Evolutionary conservation across 192 early-diverging fungal genomes (phyloP).

Genomic region (Coemansia sp.): DNA sequence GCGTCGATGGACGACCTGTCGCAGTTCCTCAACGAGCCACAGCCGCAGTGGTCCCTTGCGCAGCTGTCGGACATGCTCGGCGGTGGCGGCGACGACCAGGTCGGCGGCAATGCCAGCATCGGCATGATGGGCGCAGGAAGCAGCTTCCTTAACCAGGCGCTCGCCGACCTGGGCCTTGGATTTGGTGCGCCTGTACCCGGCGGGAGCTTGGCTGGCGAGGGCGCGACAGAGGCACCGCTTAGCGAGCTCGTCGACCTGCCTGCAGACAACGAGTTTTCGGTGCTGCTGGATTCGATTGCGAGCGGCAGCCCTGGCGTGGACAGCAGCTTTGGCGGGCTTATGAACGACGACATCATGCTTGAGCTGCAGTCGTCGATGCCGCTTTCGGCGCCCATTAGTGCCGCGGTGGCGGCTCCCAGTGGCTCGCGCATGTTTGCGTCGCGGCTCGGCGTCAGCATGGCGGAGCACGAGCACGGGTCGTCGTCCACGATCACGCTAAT

Average conservation of each 20-base stretch:
- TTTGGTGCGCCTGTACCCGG: not conserved
- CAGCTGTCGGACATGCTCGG: conserved; percentile 42
- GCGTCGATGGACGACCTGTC: conserved; percentile 27
- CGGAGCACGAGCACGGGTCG: conserved; percentile 24
- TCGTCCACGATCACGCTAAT: conserved; percentile 49
- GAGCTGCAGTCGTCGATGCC: conserved; percentile 10
- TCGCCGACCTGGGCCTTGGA: conserved; percentile 37
- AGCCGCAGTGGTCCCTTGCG: conserved; percentile 43
- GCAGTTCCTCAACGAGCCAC: conserved; percentile 15
- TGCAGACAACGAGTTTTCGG: conserved; percentile 40
- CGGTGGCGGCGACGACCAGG: not conserved
- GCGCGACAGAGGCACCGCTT: conserved; percentile 7
- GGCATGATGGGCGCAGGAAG: conserved; percentile 21
- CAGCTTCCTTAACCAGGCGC: conserved; percentile 28
- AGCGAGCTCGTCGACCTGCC: conserved; percentile 32
- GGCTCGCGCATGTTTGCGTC: conserved; percentile 11
- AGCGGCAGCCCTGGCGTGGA: conserved; percentile 16
- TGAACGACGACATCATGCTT: conserved; percentile 22
- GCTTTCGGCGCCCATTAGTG: conserved; percentile 13
- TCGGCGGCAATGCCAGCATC: not conserved
- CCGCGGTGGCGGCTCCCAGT: not conserved
- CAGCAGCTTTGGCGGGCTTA: conserved; percentile 10
- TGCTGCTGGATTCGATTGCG: conserved; percentile 47
- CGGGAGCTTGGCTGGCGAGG: not conserved
- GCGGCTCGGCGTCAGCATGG: conserved; percentile 1